These are phyloP conservation scores for Leccinum angustisporum DNA, from an alignment of 1,284 basidiomycete species.

Conservation along the genomic window DNA sequence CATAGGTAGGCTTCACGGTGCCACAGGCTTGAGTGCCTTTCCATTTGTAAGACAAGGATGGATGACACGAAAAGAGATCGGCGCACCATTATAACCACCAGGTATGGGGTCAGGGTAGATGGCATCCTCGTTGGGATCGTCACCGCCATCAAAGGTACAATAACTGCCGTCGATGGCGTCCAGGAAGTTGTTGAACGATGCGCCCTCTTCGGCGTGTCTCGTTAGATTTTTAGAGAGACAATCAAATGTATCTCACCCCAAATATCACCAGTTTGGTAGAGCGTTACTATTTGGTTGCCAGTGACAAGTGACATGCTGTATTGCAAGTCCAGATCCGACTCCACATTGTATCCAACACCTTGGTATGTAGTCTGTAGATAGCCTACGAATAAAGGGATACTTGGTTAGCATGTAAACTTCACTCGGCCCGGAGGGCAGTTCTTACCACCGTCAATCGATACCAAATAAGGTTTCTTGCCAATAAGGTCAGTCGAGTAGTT, in stretches of 20 bases:
- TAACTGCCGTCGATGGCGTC: conserved; percentile 51
- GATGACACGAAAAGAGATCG: neutral
- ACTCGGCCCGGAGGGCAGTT: neutral
- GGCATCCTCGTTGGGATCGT: conserved; percentile 47
- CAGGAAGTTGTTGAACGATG: conserved; percentile 46
- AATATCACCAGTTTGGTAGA: conserved; percentile 49
- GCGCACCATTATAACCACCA: conserved; percentile 40
- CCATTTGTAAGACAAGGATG: neutral
- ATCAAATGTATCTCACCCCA: conserved; percentile 29
- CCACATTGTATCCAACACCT: conserved; percentile 45
- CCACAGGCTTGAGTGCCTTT: conserved; percentile 47
- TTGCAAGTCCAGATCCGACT: conserved; percentile 55
- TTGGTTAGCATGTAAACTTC: neutral
- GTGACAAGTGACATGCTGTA: conserved; percentile 47
- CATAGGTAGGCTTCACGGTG: conserved; percentile 44
- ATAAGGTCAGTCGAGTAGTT: conserved; percentile 37
- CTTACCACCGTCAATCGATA: conserved; percentile 47
- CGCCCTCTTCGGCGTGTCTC: conserved; percentile 29
- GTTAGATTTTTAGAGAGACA: neutral
- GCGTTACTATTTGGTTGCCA: conserved; percentile 38
- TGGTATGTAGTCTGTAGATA: conserved; percentile 33
- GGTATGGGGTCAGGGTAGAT: conserved; percentile 51
- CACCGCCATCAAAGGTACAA: conserved; percentile 62
- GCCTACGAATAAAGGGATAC: conserved; percentile 12
- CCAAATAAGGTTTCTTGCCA: conserved; percentile 35